Conservation (phyloP, 257 asterid genomes). For the Salvia hispanica region DNA sequence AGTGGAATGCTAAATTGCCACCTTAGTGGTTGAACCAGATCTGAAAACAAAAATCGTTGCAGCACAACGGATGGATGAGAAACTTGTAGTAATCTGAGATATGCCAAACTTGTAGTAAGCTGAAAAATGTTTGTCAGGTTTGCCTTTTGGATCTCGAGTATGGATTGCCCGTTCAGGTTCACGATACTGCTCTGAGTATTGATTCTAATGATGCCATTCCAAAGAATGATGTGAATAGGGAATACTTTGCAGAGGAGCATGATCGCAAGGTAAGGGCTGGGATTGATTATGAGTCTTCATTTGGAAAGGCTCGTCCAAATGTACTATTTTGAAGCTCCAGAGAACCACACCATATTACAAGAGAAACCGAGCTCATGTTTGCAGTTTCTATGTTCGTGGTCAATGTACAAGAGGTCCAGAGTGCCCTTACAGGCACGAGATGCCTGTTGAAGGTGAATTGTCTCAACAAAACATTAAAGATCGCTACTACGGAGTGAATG, state of each 20-base stretch:
- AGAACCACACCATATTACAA: constrained; percentile 94
- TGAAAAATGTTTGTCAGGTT: constrained; percentile 97
- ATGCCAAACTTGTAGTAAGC: constrained; percentile 97
- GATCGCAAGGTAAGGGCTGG: constrained; percentile 99
- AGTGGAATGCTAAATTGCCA: too few relatives aligned
- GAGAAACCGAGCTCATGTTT: constrained; percentile 95
- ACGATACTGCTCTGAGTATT: constrained; percentile 87
- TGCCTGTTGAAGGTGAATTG: constrained; percentile 97
- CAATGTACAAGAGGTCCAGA: constrained; percentile 98
- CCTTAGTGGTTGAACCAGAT: too few relatives aligned
- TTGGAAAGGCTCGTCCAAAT: constrained; percentile 82
- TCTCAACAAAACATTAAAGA: constrained; percentile 96
- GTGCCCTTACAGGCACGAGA: constrained; percentile 98
- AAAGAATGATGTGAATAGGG: constrained; percentile 95
- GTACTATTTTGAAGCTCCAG: constrained; percentile 94
- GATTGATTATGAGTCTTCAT: constrained; percentile 93
- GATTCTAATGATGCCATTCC: constrained; percentile 92
- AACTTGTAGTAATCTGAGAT: constrained; percentile 88
- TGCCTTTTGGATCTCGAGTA: constrained; percentile 96
- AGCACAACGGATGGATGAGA: too few relatives aligned
- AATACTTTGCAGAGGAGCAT: constrained; percentile 96
- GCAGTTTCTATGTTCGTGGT: constrained; percentile 96
- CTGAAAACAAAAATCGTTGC: too few relatives aligned
- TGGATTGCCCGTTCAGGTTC: constrained; percentile 98
- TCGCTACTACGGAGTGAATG: constrained; percentile 93